These are phyloP conservation scores for Alternaria infectoria DNA, from an alignment of 2,329 filamentous ascomycete species.

Conservation along the genomic window DNA sequence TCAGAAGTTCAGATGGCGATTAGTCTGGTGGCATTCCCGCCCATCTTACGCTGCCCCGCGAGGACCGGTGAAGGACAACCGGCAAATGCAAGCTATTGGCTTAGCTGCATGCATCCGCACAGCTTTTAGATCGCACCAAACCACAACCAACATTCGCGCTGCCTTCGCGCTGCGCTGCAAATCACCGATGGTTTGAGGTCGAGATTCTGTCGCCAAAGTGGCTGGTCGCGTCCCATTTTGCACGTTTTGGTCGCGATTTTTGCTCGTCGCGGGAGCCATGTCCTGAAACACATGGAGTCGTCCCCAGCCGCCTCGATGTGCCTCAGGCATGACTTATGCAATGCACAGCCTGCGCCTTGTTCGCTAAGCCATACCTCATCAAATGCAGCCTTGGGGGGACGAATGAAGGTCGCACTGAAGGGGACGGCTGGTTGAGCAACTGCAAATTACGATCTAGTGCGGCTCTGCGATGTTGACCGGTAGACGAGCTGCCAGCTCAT, in stretches of 20 bases:
- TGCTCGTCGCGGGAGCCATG: background rate
- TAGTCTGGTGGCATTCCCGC: constrained; percentile 29
- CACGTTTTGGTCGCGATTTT: background rate
- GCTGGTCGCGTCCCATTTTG: constrained; percentile 9
- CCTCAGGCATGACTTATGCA: constrained; percentile 32
- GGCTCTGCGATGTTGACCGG: constrained; percentile 46
- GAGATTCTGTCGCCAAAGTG: constrained; percentile 13
- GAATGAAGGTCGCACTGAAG: constrained; percentile 25
- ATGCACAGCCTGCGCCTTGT: constrained; percentile 45
- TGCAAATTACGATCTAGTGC: constrained; percentile 29
- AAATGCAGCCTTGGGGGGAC: constrained; percentile 26
- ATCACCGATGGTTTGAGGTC: constrained; percentile 27
- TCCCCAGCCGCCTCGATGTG: constrained; percentile 16
- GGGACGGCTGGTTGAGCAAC: constrained; percentile 15
- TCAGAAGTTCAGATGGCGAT: constrained; percentile 30
- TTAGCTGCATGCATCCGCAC: constrained; percentile 41
- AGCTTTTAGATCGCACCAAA: constrained; percentile 40
- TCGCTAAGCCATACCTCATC: constrained; percentile 33
- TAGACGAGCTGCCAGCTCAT: constrained; percentile 26
- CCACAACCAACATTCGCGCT: constrained; percentile 28
- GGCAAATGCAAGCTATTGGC: constrained; percentile 40
- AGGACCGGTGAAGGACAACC: constrained; percentile 44
- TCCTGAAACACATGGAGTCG: constrained; percentile 1
- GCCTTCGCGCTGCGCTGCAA: constrained; percentile 18
- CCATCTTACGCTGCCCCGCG: constrained; percentile 43